A percentile compares a stretch with the other conserved stretches of the same genome.
These are phyloP conservation scores for Cystobasidium tubakii DNA, from an alignment of 768 basidiomycete genomes.

Conservation along the genomic window DNA sequence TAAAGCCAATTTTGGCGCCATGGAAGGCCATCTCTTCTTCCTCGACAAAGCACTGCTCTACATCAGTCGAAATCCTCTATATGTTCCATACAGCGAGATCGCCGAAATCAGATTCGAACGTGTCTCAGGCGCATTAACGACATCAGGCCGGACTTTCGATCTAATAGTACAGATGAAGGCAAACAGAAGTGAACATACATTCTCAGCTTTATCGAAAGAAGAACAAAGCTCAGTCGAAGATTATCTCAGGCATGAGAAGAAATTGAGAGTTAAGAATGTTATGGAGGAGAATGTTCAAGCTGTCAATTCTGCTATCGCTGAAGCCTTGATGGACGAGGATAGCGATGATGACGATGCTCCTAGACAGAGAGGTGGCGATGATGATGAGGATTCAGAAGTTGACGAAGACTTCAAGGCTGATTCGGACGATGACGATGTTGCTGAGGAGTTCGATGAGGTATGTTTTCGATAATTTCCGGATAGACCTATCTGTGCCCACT, in stretches of 20 bases:
- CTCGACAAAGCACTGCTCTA: conserved; percentile 97
- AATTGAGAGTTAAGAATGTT: conserved; percentile 89
- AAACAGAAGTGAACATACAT: conserved; percentile 61
- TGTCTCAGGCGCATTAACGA: conserved; percentile 70
- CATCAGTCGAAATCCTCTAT: conserved; percentile 87
- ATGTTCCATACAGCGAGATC: conserved; percentile 83
- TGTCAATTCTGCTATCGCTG: conserved; percentile 52
- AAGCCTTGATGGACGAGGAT: conserved; percentile 56
- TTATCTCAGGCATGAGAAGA: conserved; percentile 75
- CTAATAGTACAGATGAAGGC: conserved; percentile 78
- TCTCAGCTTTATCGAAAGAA: conserved; percentile 91
- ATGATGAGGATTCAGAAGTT: conserved; percentile 65
- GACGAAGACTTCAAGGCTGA: conserved; percentile 83
- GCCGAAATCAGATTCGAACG: conserved; percentile 84
- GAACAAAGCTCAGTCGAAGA: conserved; percentile 79
- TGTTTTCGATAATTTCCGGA: too few species aligned
- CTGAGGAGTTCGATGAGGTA: conserved; percentile 41
- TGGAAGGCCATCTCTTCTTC: conserved; percentile 94
- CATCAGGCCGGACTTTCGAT: conserved; percentile 87
- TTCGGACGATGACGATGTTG: conserved; percentile 43
- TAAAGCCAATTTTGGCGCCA: conserved; percentile 94
- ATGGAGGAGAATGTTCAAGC: conserved; percentile 72
- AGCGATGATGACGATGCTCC: conserved; percentile 61
- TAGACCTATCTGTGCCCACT: not conserved
- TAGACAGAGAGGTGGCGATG: conserved; percentile 53